Percentiles rank a stretch among this genome's conserved stretches.
Conservation (phyloP, 2,329 filamentous ascomycete genomes). For the Fonsecaea pedrosoi region DNA sequence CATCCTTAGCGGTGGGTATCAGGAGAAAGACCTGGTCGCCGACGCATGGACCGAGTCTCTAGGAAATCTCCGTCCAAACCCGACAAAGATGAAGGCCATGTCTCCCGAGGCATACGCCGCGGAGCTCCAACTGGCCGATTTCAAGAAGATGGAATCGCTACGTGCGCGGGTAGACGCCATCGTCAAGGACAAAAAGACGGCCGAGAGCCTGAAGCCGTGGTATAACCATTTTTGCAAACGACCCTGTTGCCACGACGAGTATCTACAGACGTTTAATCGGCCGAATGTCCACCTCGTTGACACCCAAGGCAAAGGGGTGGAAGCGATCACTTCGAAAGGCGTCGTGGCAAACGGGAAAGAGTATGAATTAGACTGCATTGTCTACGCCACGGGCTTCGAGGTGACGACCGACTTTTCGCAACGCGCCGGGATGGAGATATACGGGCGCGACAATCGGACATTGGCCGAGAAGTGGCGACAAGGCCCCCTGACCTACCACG, state of each 20-base stretch:
- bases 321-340: conserved; percentile 54
- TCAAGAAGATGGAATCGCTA: conserved; percentile 35
- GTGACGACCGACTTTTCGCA: conserved; percentile 29
- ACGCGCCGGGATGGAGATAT: conserved; percentile 39
- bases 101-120: conserved; percentile 18
- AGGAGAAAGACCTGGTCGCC: conserved; percentile 39
- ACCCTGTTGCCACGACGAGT: conserved; percentile 67
- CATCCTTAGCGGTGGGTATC: conserved; percentile 35
- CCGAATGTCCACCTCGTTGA: conserved; percentile 66
- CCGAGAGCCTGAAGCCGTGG: conserved; percentile 63
- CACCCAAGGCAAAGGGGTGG: conserved; percentile 62
- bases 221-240: conserved; percentile 70
- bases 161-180: conserved; percentile 56
- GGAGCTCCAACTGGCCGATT: conserved; percentile 32
- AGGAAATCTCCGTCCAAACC: conserved; percentile 22
- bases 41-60: conserved; percentile 43
- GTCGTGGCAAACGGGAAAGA: conserved; percentile 57
- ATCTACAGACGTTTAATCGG: conserved; percentile 65
- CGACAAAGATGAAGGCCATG: conserved; percentile 1
- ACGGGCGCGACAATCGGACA: conserved; percentile 38
- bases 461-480: conserved; percentile 41
- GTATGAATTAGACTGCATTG: conserved; percentile 57
- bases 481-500: conserved; percentile 31
- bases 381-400: conserved; percentile 56
- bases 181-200: conserved; percentile 61